Evolutionary conservation across 345 rosid species (phyloP).

Genomic region (Eucalyptus urophylla): DNA sequence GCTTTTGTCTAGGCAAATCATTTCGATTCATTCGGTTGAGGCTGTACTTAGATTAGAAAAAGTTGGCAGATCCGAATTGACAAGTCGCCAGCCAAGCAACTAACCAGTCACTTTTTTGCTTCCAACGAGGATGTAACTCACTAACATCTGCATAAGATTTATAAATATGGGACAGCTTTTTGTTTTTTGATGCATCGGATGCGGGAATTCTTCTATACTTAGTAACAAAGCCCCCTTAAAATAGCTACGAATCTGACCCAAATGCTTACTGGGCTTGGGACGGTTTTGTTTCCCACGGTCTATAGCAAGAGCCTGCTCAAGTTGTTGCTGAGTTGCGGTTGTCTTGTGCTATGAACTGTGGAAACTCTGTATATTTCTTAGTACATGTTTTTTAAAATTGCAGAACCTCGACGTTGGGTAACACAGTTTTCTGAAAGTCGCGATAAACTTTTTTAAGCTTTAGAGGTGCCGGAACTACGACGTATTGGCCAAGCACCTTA

Average conservation of each 20-base stretch:
- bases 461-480: neutral
- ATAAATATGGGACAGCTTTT: neutral
- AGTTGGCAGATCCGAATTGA: neutral
- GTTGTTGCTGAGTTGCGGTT: too few relatives aligned
- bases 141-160: neutral
- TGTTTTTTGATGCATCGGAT: neutral
- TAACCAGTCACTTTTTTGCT: neutral
- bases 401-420: neutral
- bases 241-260: neutral
- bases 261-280: neutral
- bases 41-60: neutral
- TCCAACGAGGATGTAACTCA: neutral
- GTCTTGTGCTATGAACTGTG: too few relatives aligned
- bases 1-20: neutral
- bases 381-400: neutral
- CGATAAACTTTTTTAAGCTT: neutral
- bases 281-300: neutral
- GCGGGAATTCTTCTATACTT: neutral
- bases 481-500: neutral
- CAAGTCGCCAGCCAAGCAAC: neutral
- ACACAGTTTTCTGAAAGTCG: neutral
- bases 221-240: neutral
- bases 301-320: neutral
- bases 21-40: neutral
- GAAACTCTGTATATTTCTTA: too few relatives aligned